Conservation (phyloP, 345 rosid species). For the Rubroshorea leprosula region DNA sequence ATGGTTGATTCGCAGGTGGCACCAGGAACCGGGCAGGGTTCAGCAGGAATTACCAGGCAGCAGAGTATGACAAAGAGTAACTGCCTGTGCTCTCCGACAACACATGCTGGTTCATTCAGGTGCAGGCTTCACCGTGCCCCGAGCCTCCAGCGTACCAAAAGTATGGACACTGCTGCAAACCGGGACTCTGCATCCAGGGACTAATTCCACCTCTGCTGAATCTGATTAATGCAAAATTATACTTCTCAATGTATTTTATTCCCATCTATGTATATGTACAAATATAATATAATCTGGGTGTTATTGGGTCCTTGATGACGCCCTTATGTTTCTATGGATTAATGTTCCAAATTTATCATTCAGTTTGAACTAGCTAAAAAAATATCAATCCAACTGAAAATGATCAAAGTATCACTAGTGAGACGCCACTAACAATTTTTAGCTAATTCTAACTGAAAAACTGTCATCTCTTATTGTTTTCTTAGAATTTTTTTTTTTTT, state of each 20-base stretch:
- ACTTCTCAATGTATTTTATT: neutral
- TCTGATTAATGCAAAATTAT: neutral
- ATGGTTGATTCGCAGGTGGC: neutral
- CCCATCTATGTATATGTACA: neutral
- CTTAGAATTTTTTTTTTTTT: no score
- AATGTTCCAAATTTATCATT: no score
- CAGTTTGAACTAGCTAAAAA: no score
- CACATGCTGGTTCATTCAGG: slow-evolving; percentile 63
- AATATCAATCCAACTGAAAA: no score
- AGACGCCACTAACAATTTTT: no score
- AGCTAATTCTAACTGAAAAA: no score
- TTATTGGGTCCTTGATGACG: no score
- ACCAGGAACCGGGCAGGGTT: slow-evolving; percentile 13
- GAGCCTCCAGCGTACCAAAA: slow-evolving; percentile 47
- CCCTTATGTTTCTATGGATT: no score
- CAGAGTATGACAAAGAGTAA: slow-evolving; percentile 42
- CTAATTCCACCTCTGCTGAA: slow-evolving; percentile 11
- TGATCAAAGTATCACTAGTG: no score
- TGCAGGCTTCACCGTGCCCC: slow-evolving; percentile 50
- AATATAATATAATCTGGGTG: neutral
- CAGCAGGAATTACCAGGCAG: slow-evolving; percentile 38
- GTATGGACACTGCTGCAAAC: slow-evolving; percentile 37
- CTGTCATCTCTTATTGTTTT: no score
- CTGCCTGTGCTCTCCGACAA: slow-evolving; percentile 74
- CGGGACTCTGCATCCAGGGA: slow-evolving; percentile 22